Conservation (phyloP, 1,284 basidiomycete genomes). For the Mycena sp. region DNA sequence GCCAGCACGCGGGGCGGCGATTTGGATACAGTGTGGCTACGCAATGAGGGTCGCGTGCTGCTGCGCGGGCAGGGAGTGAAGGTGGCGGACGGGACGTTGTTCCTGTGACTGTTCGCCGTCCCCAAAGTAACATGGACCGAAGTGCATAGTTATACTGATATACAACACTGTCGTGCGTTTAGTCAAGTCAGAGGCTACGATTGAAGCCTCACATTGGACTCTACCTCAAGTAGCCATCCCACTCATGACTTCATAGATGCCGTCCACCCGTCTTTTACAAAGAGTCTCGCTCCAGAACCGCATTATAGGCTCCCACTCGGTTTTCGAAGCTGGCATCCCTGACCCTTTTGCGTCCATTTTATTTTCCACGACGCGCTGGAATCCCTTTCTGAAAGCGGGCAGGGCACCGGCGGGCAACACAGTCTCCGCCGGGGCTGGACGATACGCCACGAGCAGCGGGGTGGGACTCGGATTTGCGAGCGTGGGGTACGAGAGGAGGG, state of each 20-base stretch:
- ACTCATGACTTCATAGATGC: slow-evolving; percentile 80
- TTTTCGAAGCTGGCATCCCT: slow-evolving; percentile 80
- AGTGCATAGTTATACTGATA: too few relatives aligned
- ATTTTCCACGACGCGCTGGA: slow-evolving; percentile 57
- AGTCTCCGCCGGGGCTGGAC: slow-evolving; percentile 48
- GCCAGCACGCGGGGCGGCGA: slow-evolving; percentile 22
- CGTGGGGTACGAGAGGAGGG: slow-evolving; percentile 81
- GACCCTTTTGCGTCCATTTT: slow-evolving; percentile 49
- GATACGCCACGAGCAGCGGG: slow-evolving; percentile 71
- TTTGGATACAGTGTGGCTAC: slow-evolving; percentile 21
- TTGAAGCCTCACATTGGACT: too few relatives aligned
- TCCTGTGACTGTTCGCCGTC: too few relatives aligned
- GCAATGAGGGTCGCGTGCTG: slow-evolving; percentile 19
- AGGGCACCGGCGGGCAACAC: slow-evolving; percentile 56
- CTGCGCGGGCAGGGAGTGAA: slow-evolving; percentile 19
- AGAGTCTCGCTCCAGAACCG: slow-evolving; percentile 85
- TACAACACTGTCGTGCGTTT: too few relatives aligned
- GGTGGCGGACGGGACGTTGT: slow-evolving; percentile 13
- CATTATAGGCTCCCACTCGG: slow-evolving; percentile 88
- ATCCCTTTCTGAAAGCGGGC: slow-evolving; percentile 67
- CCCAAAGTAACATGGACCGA: too few relatives aligned
- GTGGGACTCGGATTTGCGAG: slow-evolving; percentile 61
- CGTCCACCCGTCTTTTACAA: slow-evolving; percentile 66
- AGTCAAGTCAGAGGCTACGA: too few relatives aligned
- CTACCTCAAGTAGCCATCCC: slow-evolving; percentile 36